A percentile compares a stretch with the other conserved stretches of the same genome.
These are phyloP conservation scores for Neurospora pannonica DNA, from an alignment of 495 filamentous ascomycete genomes.

Conservation along the genomic window DNA sequence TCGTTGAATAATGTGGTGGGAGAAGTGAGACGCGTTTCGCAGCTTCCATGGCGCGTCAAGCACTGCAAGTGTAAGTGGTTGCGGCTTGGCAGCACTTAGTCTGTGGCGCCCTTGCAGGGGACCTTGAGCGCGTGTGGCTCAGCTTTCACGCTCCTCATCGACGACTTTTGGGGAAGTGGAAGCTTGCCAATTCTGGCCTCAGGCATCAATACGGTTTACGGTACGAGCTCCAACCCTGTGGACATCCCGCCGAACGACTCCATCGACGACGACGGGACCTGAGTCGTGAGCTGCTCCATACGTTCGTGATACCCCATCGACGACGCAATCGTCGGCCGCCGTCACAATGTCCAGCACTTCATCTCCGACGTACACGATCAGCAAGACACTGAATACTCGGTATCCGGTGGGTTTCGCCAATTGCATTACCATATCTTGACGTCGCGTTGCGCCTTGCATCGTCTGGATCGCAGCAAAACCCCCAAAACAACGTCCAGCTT, in stretches of 20 bases:
- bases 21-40: neutral
- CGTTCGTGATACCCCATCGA: conserved; percentile 15
- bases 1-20: neutral
- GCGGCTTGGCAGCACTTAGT: neutral
- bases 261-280: conserved; percentile 18
- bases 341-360: conserved; percentile 51
- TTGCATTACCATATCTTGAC: conserved; percentile 4
- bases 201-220: conserved; percentile 9
- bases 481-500: conserved; percentile 6
- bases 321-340: conserved; percentile 25
- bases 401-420: conserved; percentile 58
- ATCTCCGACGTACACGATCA: conserved; percentile 48
- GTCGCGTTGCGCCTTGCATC: conserved; percentile 4
- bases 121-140: neutral
- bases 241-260: conserved; percentile 18
- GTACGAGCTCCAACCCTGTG: conserved; percentile 8
- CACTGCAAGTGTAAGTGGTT: conserved; percentile 3
- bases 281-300: conserved; percentile 4
- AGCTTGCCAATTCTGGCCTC: conserved; percentile 3
- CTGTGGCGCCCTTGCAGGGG: neutral
- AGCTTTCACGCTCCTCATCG: neutral
- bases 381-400: conserved; percentile 63
- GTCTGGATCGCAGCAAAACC: conserved; percentile 3
- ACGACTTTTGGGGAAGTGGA: neutral
- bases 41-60: neutral